Percentiles rank a stretch among this genome's conserved stretches.
Conservation (phyloP, 345 rosid species). For the Salix caprea region DNA sequence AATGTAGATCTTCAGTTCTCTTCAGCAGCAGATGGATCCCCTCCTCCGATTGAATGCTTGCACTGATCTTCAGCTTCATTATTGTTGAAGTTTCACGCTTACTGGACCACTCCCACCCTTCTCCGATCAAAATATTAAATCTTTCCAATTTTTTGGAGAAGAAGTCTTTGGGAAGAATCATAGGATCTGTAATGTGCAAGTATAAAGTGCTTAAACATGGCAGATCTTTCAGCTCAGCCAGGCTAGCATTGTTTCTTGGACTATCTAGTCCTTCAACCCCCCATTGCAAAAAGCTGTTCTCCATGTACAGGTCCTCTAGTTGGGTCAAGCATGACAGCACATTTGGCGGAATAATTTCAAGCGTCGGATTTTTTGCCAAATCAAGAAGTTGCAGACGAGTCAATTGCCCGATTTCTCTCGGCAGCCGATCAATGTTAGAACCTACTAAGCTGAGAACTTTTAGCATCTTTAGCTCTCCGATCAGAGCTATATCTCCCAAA, state of each 20-base stretch:
- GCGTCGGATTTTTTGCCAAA: slow-evolving; percentile 2
- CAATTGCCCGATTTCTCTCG: neutral
- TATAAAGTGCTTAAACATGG: neutral
- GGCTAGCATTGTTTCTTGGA: slow-evolving; percentile 1
- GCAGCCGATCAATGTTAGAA: slow-evolving; percentile 4
- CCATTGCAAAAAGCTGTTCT: slow-evolving; percentile 1
- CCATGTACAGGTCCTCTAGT: slow-evolving; percentile 20
- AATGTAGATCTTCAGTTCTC: slow-evolving; percentile 11
- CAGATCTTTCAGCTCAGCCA: slow-evolving; percentile 11
- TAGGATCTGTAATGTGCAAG: slow-evolving; percentile 6
- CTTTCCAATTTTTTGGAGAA: neutral
- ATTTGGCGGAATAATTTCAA: slow-evolving; percentile 7
- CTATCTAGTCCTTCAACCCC: neutral
- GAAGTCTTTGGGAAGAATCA: slow-evolving; percentile 1
- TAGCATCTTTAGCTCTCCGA: slow-evolving; percentile 11
- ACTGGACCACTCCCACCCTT: neutral
- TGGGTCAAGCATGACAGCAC: slow-evolving; percentile 5
- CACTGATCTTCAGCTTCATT: slow-evolving; percentile 9
- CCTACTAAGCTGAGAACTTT: slow-evolving; percentile 13
- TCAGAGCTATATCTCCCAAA: neutral
- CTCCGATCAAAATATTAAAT: slow-evolving; percentile 14
- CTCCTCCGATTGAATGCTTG: neutral
- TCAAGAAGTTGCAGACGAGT: slow-evolving; percentile 9
- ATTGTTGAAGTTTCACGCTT: neutral
- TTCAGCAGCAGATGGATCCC: neutral